Base-by-base conservation (phyloP, 2,329 filamentous ascomycete genomes). In the Nemania abortiva region DNA sequence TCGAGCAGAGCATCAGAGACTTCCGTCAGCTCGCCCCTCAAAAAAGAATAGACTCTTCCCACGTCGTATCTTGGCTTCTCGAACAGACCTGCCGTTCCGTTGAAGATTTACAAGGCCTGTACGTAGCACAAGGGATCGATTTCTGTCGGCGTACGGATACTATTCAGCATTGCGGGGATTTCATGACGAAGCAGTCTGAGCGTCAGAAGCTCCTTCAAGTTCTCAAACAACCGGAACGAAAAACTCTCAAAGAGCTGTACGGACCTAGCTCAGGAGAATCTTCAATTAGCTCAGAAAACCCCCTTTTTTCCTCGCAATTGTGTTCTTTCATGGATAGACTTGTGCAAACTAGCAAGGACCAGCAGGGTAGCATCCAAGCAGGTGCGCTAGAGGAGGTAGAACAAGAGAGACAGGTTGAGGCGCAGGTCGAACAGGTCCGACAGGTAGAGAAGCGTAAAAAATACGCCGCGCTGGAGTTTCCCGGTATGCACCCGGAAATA, bases 61-160 rank as follows among this genome's bases (percentile, higher is more conserved):
- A 89, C 63, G 86, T 90, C 7, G 10, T 78, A 0, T 73, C 76
- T 3, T 92, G 90, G 90, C 82, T 92, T 0, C 81, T 92, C 0
- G 83, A 90, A 53, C 88, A 91, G 63, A 91, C 89, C 0, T 92
- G 90, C 66, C 77, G 80, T 7, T 83, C 79, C 0, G 90, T 88
- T 22, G 87, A 90, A 66, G 85, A 90, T 37, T 76, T 91, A 0
- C 85, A 87, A 56, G 82, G 85, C 0, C 80, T 92, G 0, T 89
- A 90, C 70, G 81, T 84, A 2, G 82, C 88, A 0, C 90, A 92
- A 74, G 89, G 90, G 0, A 76, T 81, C 0, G 88, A 91, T 68
- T 92, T 88, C 69, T 89, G 89, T 66, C 82, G 83, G 0, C 85
- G 89, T 1, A 83, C 80, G 0, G 82, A 91, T 59, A 86, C 87